Percentiles rank a stretch among this genome's conserved stretches.
Evolutionary conservation across 306 rosid genomes (phyloP).

Genomic region (Ormosia emarginata): DNA sequence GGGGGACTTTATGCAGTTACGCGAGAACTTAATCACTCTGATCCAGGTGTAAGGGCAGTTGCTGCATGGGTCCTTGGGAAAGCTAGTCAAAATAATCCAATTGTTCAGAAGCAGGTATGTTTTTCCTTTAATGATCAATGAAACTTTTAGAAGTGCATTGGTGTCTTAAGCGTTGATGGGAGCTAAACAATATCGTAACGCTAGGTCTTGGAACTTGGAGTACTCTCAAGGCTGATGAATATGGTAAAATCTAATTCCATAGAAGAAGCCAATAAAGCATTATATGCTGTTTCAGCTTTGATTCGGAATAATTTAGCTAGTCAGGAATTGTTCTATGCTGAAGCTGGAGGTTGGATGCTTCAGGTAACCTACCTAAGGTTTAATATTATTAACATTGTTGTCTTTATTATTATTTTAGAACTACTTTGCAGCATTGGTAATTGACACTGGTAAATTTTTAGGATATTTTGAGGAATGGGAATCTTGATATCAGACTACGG

Average conservation of each 20-base stretch:
- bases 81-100: conserved; percentile 81
- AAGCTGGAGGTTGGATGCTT: conserved; percentile 59
- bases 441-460: conserved; percentile 17
- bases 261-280: conserved; percentile 84
- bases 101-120: conserved; percentile 73
- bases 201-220: conserved; percentile 74
- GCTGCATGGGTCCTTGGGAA: conserved; percentile 91
- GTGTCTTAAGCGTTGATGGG: not conserved
- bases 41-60: conserved; percentile 55
- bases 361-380: conserved; percentile 49
- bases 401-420: not conserved
- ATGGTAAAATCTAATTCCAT: conserved; percentile 60
- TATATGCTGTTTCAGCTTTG: conserved; percentile 86
- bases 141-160: not conserved
- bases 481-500: conserved; percentile 57
- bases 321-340: conserved; percentile 65
- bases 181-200: conserved; percentile 17
- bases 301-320: conserved; percentile 53
- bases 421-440: not conserved
- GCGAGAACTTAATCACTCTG: conserved; percentile 56
- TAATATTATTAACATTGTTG: not conserved
- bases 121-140: conserved; percentile 1
- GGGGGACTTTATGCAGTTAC: conserved; percentile 64
- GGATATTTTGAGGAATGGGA: conserved; percentile 66
- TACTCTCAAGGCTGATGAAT: conserved; percentile 53